Evolutionary conservation across 768 basidiomycete species (phyloP).

Genomic region (Suillus occidentalis): DNA sequence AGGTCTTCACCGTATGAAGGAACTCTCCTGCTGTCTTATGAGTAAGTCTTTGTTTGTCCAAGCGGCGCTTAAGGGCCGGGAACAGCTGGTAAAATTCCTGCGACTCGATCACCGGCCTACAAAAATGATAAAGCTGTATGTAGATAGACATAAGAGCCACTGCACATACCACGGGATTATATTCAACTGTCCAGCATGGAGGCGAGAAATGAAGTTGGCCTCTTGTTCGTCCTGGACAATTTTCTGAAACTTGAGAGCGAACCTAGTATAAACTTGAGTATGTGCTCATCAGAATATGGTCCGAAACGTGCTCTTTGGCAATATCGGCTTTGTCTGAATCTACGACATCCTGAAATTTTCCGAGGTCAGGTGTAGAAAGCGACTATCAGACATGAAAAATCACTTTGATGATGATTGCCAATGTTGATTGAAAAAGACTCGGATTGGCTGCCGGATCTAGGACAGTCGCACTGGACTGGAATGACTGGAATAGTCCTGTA

Average conservation of each 20-base stretch:
- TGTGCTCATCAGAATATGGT: not conserved
- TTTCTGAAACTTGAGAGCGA: slow-evolving; percentile 55
- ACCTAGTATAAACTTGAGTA: slow-evolving; percentile 34
- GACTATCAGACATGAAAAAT: not conserved
- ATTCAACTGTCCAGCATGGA: slow-evolving; percentile 53
- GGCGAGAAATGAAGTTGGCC: slow-evolving; percentile 59
- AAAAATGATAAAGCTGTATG: not conserved
- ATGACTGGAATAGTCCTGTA: slow-evolving; percentile 59
- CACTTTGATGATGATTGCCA: slow-evolving; percentile 66
- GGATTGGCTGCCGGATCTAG: slow-evolving; percentile 61
- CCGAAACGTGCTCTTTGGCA: slow-evolving; percentile 47
- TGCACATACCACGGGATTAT: slow-evolving; percentile 57
- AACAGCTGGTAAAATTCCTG: slow-evolving; percentile 61
- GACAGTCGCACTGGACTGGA: slow-evolving; percentile 57
- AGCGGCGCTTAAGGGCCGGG: slow-evolving; percentile 40
- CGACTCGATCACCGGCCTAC: slow-evolving; percentile 59
- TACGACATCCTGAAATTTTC: slow-evolving; percentile 52
- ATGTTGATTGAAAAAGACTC: slow-evolving; percentile 54
- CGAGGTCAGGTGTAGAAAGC: not conserved
- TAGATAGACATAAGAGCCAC: too few relatives aligned
- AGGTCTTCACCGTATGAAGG: slow-evolving; percentile 54
- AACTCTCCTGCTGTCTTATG: slow-evolving; percentile 56
- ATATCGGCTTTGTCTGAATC: slow-evolving; percentile 62
- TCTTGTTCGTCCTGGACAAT: slow-evolving; percentile 65
- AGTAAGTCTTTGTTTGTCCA: slow-evolving; percentile 50